A percentile compares a stretch with the other conserved stretches of the same genome.
Conservation (phyloP, 768 basidiomycete genomes). For the Auriscalpium microsporum region DNA sequence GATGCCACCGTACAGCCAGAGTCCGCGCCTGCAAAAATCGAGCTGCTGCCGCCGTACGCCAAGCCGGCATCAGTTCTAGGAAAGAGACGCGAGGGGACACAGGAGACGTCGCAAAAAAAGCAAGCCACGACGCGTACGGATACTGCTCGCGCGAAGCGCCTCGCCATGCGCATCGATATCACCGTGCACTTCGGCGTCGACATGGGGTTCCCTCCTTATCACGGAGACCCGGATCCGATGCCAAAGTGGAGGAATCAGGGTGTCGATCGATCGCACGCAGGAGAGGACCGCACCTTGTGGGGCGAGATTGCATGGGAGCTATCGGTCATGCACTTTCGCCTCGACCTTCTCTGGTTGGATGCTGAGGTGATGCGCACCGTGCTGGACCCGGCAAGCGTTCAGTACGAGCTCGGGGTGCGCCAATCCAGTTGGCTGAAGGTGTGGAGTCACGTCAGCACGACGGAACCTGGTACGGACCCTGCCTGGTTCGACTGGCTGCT, state of each 20-base stretch:
- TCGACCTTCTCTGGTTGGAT: neutral
- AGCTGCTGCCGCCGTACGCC: neutral
- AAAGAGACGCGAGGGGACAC: too few species aligned
- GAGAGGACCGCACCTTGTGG: neutral
- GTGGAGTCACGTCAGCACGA: neutral
- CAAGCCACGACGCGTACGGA: neutral
- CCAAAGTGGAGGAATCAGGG: neutral
- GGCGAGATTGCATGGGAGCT: neutral
- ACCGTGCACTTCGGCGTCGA: neutral
- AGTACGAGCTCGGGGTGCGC: neutral
- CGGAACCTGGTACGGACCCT: neutral
- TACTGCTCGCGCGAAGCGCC: neutral
- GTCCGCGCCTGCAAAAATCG: neutral
- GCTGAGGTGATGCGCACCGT: neutral
- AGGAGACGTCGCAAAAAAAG: too few species aligned
- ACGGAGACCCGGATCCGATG: neutral
- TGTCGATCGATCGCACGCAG: neutral
- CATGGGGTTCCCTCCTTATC: neutral
- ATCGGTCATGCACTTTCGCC: neutral
- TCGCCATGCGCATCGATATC: neutral
- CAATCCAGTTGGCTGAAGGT: neutral
- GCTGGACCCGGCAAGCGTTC: neutral
- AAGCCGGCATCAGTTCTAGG: too few species aligned
- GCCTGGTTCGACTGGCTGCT: neutral
- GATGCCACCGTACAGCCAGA: neutral